Conservation (phyloP, 1,284 basidiomycete genomes). For the Phlebopus sp. region DNA sequence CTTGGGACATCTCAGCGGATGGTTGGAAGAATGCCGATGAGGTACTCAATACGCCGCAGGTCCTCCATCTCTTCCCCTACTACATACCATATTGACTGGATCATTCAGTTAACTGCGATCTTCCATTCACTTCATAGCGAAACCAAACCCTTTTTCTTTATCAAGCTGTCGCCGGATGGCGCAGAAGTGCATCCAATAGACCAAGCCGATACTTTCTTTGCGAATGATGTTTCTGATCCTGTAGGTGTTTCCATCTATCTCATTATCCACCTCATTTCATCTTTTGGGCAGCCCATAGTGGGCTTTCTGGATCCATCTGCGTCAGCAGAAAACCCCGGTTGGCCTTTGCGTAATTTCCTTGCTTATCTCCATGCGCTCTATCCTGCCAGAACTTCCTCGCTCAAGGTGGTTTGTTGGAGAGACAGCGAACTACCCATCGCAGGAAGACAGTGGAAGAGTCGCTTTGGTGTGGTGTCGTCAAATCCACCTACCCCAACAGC, state of each 20-base stretch:
- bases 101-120: slow-evolving; percentile 46
- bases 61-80: background rate
- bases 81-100: background rate
- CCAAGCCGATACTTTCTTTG: slow-evolving; percentile 56
- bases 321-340: slow-evolving; percentile 76
- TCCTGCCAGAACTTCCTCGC: slow-evolving; percentile 42
- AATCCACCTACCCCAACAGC: slow-evolving; percentile 20
- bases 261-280: slow-evolving; percentile 1
- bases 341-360: slow-evolving; percentile 92
- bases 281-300: slow-evolving; percentile 50
- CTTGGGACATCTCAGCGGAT: slow-evolving; percentile 73
- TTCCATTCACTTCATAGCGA: slow-evolving; percentile 44
- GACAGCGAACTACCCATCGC: slow-evolving; percentile 49
- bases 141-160: slow-evolving; percentile 58
- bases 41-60: slow-evolving; percentile 27
- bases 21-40: slow-evolving; percentile 52
- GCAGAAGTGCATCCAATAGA: slow-evolving; percentile 52
- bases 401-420: slow-evolving; percentile 79
- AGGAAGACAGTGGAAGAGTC: slow-evolving; percentile 55
- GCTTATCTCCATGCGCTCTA: slow-evolving; percentile 69
- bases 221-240: slow-evolving; percentile 35
- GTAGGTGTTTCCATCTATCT: slow-evolving; percentile 27
- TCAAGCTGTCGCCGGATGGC: slow-evolving; percentile 35
- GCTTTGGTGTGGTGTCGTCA: slow-evolving; percentile 49
- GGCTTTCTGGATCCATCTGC: slow-evolving; percentile 90